Percentiles rank a stretch among this genome's conserved stretches.
Conservation (phyloP, 768 basidiomycete species). For the Phlebiopsis gigantea region DNA sequence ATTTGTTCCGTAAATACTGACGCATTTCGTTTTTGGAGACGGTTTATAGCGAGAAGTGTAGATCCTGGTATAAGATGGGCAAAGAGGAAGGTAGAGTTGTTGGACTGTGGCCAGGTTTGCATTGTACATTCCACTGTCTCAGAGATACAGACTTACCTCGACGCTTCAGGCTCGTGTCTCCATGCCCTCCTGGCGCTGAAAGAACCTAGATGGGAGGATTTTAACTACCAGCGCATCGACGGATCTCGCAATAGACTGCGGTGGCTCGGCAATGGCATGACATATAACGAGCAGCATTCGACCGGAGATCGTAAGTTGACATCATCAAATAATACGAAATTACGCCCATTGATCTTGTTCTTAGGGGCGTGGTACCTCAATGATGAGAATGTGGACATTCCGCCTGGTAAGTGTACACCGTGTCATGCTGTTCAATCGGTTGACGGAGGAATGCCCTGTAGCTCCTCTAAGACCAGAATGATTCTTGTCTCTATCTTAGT, state of each 20-base stretch:
- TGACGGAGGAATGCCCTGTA: too few species aligned
- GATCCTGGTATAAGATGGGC: conserved; percentile 62
- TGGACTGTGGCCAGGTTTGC: conserved; percentile 55
- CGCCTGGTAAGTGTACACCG: conserved; percentile 38
- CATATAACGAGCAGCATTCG: conserved; percentile 42
- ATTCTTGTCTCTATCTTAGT: background rate
- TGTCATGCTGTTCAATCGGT: too few species aligned
- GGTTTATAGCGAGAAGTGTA: conserved; percentile 52
- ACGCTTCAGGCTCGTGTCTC: conserved; percentile 40
- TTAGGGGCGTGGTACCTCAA: conserved; percentile 44
- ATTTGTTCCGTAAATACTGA: background rate
- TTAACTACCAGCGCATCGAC: conserved; percentile 43
- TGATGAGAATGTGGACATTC: conserved; percentile 36
- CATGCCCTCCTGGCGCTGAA: conserved; percentile 45
- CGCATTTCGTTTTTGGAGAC: conserved; percentile 35
- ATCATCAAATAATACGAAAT: background rate
- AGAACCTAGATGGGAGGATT: conserved; percentile 65
- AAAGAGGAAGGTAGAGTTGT: conserved; percentile 53
- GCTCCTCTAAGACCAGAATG: background rate
- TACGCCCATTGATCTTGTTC: background rate
- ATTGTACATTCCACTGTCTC: too few species aligned
- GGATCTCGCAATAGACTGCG: conserved; percentile 41
- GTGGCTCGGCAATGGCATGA: conserved; percentile 61
- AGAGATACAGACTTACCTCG: background rate
- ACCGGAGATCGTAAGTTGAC: conserved; percentile 23